Conservation (phyloP, 1,284 basidiomycete species). For the Ustilago tritici region DNA sequence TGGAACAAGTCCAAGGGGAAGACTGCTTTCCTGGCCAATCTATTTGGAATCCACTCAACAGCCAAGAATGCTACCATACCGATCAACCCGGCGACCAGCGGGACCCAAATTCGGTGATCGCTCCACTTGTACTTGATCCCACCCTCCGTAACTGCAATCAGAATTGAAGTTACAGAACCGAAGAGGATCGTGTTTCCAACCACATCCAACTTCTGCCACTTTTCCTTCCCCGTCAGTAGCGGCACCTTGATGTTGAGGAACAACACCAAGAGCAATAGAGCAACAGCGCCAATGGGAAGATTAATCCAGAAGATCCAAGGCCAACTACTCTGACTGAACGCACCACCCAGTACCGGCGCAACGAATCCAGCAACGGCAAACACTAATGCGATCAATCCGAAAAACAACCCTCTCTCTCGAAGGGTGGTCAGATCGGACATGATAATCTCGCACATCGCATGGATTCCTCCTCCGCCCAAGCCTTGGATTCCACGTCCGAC, state of each 20-base stretch:
- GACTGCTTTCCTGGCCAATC: conserved; percentile 53
- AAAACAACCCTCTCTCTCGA: conserved; percentile 70
- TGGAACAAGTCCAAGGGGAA: conserved; percentile 64
- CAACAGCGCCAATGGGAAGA: conserved; percentile 32
- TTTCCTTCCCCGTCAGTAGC: conserved; percentile 61
- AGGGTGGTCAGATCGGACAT: conserved; percentile 71
- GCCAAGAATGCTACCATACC: conserved; percentile 65
- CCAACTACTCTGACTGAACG: conserved; percentile 69
- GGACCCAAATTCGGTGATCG: conserved; percentile 57
- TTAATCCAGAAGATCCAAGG: conserved; percentile 72
- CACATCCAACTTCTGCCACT: conserved; percentile 69
- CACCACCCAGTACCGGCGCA: conserved; percentile 71
- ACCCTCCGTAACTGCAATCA: conserved; percentile 70
- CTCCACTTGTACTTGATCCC: conserved; percentile 69
- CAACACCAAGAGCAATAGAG: conserved; percentile 29
- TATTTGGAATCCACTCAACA: conserved; percentile 52
- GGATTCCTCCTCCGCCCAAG: conserved; percentile 71
- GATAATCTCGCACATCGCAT: conserved; percentile 71
- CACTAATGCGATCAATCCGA: conserved; percentile 68
- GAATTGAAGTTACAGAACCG: conserved; percentile 56
- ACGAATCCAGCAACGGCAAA: conserved; percentile 57
- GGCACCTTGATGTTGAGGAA: conserved; percentile 67
- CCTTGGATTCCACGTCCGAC: conserved; percentile 68
- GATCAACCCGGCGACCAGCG: conserved; percentile 65
- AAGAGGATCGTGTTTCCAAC: conserved; percentile 68